These are phyloP conservation scores for Cryphonectria naterciae DNA, from an alignment of 2,329 filamentous ascomycete genomes.

Conservation along the genomic window DNA sequence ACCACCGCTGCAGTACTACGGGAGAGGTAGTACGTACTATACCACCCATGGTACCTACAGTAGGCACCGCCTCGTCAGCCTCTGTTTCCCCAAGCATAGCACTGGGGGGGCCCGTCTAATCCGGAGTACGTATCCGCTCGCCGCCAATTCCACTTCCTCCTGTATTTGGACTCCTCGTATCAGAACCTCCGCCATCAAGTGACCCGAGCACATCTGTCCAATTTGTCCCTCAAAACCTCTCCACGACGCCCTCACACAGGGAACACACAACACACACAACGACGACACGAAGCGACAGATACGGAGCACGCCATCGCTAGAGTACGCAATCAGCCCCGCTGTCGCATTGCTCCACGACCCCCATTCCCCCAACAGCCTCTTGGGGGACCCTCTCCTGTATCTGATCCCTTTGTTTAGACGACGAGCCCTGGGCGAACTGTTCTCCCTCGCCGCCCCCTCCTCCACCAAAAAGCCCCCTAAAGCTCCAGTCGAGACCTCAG, in stretches of 20 bases:
- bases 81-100: not conserved
- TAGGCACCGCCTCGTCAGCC: not conserved
- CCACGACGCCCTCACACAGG: not conserved
- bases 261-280: not conserved
- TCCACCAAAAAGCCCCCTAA: not conserved
- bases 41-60: not conserved
- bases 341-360: not conserved
- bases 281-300: not conserved
- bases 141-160: constrained; percentile 5
- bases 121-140: constrained; percentile 8
- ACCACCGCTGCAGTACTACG: not conserved
- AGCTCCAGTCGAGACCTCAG: not conserved
- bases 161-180: constrained; percentile 11
- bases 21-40: not conserved
- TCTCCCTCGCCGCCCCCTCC: not conserved
- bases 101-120: not conserved
- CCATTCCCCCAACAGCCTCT: not conserved
- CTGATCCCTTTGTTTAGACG: constrained; percentile 16
- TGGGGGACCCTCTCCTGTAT: not conserved
- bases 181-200: constrained; percentile 18
- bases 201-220: constrained; percentile 8
- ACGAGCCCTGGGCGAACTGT: not conserved
- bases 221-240: constrained; percentile 1
- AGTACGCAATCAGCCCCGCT: not conserved
- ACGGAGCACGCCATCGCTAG: not conserved